Conservation (phyloP, 768 basidiomycete genomes). For the Phaeotremella skinneri region DNA sequence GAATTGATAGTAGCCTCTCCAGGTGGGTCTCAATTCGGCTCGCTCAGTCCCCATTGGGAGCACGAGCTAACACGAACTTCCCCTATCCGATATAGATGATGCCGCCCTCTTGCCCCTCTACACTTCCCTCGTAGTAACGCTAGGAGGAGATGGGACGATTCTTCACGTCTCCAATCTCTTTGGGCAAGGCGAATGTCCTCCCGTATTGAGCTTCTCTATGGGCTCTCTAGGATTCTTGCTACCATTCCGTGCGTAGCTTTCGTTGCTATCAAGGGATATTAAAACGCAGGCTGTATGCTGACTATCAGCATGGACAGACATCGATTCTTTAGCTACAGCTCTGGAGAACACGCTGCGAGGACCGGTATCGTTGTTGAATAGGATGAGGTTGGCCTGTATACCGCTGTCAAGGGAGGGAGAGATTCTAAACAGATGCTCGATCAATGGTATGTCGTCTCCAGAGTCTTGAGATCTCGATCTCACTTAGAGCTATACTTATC, state of each 20-base stretch:
- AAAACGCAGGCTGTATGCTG: too few species aligned
- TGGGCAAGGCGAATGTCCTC: slow-evolving; percentile 84
- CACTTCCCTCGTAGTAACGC: slow-evolving; percentile 82
- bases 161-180: slow-evolving; percentile 90
- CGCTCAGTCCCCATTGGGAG: too few species aligned
- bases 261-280: background rate
- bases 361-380: slow-evolving; percentile 74
- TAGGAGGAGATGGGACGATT: slow-evolving; percentile 94
- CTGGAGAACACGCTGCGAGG: slow-evolving; percentile 75
- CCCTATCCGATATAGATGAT: too few species aligned
- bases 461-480: background rate
- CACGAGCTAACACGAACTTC: too few species aligned
- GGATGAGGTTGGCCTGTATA: slow-evolving; percentile 81
- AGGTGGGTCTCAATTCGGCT: slow-evolving; percentile 6
- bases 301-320: slow-evolving; percentile 60
- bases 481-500: background rate
- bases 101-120: slow-evolving; percentile 23
- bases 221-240: slow-evolving; percentile 90
- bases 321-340: slow-evolving; percentile 79
- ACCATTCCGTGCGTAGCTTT: slow-evolving; percentile 73
- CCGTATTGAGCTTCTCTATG: slow-evolving; percentile 86
- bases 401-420: slow-evolving; percentile 22
- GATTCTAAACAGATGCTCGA: slow-evolving; percentile 23
- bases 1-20: slow-evolving; percentile 22
- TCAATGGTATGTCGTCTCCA: slow-evolving; percentile 26